phyloP scores from a whole-genome alignment of 345 rosid species.

The Syzygium aqueum region DNA sequence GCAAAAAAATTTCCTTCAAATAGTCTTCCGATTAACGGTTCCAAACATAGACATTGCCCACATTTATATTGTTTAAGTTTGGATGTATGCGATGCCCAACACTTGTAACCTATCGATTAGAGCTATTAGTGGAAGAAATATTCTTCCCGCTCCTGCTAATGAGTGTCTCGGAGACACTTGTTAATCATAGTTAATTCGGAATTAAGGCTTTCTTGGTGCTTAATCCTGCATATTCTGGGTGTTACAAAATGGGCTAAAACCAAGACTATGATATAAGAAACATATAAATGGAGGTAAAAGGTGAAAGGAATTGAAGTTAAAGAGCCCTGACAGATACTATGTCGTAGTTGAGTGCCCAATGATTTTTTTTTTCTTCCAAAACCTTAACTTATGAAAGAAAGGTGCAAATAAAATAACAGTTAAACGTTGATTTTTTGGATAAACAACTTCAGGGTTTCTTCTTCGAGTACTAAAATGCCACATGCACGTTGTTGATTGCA shows the following conservation, averaged over 20 bases:
- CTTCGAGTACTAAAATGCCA: too few species aligned
- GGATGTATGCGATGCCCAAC: not conserved
- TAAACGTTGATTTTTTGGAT: not conserved
- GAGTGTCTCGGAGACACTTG: not conserved
- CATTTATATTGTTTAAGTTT: not conserved
- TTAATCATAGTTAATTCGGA: not conserved
- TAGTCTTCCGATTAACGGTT: not conserved
- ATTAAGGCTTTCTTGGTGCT: not conserved
- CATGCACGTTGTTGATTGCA: too few species aligned
- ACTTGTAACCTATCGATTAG: not conserved
- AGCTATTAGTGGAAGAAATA: not conserved
- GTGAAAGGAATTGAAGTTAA: not conserved
- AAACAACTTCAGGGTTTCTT: not conserved
- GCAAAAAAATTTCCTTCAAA: not conserved
- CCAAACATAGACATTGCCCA: not conserved
- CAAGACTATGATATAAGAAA: not conserved
- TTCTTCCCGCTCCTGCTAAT: not conserved
- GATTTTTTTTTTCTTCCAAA: not conserved
- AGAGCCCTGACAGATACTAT: not conserved
- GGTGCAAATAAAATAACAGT: not conserved
- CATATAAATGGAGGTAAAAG: not conserved
- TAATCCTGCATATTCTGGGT: not conserved
- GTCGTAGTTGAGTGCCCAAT: not conserved
- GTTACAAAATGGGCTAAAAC: not conserved
- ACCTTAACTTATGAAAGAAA: not conserved